phyloP scores from a whole-genome alignment of 805 yeast species.

The Spathaspora girioi region DNA sequence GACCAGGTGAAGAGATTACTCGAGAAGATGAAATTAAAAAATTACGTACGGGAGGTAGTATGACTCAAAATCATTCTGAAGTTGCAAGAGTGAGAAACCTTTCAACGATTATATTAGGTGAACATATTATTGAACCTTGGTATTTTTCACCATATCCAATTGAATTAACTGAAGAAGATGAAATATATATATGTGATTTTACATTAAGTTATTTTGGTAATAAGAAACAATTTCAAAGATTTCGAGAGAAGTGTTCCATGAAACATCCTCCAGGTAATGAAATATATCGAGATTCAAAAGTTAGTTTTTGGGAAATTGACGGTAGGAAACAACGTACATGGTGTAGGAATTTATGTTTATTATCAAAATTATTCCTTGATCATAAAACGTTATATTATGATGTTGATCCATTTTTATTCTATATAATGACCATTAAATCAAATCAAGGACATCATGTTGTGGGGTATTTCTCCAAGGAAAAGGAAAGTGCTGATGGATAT shows the following conservation, averaged over 20 bases:
- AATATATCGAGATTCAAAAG: constrained; percentile 87
- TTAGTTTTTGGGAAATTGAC: constrained; percentile 95
- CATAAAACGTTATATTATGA: constrained; percentile 96
- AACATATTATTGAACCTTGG: constrained; percentile 96
- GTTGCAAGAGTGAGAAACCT: constrained; percentile 89
- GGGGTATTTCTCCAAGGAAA: constrained; percentile 95
- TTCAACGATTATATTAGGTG: constrained; percentile 76
- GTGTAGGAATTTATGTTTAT: constrained; percentile 91
- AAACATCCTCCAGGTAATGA: constrained; percentile 99
- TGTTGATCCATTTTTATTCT: constrained; percentile 95
- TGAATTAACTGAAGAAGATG: constrained; percentile 90
- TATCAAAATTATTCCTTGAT: constrained; percentile 88
- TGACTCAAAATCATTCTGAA: constrained; percentile 86
- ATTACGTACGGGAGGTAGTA: constrained; percentile 91
- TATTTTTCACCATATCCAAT: constrained; percentile 96
- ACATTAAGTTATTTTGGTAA: constrained; percentile 87
- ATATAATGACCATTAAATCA: constrained; percentile 90
- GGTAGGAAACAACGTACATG: constrained; percentile 95
- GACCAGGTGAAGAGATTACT: constrained; percentile 67
- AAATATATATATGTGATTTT: constrained; percentile 86
- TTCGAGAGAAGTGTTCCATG: constrained; percentile 80
- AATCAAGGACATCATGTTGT: constrained; percentile 92
- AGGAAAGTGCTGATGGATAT: constrained; percentile 91
- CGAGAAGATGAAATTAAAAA: constrained; percentile 92
- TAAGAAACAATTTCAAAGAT: constrained; percentile 86